These are phyloP conservation scores for Colletotrichum sp. DNA, from an alignment of 2,329 filamentous ascomycete species.

Conservation along the genomic window DNA sequence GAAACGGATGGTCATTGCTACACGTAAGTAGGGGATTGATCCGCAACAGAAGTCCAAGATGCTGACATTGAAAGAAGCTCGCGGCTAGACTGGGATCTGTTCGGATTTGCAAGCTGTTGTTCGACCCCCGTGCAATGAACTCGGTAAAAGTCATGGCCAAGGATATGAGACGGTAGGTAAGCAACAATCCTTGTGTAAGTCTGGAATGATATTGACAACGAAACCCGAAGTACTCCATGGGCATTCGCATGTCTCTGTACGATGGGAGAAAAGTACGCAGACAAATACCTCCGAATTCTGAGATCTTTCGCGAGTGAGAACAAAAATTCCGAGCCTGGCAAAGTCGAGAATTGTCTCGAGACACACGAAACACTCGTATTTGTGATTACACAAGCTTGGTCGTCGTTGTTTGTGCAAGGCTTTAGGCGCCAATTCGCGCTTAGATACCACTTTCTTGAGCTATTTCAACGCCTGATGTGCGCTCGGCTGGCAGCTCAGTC, in stretches of 20 bases:
- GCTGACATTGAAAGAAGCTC: neutral
- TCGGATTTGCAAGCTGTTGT: neutral
- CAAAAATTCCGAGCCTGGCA: neutral
- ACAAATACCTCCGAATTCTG: neutral
- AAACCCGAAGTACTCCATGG: neutral
- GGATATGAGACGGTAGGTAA: no score
- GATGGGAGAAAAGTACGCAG: neutral
- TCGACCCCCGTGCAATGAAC: no score
- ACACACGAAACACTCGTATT: neutral
- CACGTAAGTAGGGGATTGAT: neutral
- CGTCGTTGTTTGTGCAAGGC: neutral
- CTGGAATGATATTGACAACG: no score
- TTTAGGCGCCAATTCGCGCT: neutral
- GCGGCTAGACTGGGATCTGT: neutral
- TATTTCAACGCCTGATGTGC: neutral
- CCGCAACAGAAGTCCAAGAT: no score
- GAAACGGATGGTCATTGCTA: neutral
- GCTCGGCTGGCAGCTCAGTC: neutral
- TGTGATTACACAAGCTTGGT: neutral
- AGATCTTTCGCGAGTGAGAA: neutral
- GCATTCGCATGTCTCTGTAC: neutral
- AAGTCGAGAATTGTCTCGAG: neutral
- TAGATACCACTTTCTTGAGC: neutral
- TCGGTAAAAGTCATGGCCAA: no score
- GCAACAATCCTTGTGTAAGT: no score